Percentiles rank a stretch among this genome's conserved stretches.
Evolutionary conservation across 768 basidiomycete genomes (phyloP).

Genomic region (Exidia glandulosa): DNA sequence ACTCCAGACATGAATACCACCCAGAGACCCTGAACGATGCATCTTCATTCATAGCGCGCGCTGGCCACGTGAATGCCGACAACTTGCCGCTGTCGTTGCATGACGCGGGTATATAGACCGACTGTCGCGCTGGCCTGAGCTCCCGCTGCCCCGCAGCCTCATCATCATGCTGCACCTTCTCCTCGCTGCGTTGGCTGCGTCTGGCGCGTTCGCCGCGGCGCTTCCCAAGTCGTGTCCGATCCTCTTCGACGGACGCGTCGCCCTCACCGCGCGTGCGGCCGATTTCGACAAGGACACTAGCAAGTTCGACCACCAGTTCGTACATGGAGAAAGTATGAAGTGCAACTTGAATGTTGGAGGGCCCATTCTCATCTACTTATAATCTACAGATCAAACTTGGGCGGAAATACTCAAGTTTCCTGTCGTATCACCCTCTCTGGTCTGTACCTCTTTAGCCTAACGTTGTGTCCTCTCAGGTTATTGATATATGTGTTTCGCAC

Average conservation of each 20-base stretch:
- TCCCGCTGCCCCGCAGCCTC: too few relatives aligned
- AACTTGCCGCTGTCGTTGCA: too few relatives aligned
- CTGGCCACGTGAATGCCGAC: too few relatives aligned
- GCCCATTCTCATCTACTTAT: background rate
- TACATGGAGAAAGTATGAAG: constrained; percentile 9
- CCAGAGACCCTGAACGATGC: too few relatives aligned
- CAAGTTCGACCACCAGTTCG: constrained; percentile 9
- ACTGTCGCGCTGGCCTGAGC: too few relatives aligned
- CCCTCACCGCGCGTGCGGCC: constrained; percentile 3
- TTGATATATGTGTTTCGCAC: background rate
- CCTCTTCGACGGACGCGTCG: constrained; percentile 11
- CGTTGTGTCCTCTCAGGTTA: background rate
- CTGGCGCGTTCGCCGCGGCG: too few relatives aligned
- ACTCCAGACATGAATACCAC: too few relatives aligned
- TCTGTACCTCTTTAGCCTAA: too few relatives aligned
- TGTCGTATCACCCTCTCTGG: constrained; percentile 6
- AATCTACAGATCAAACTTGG: constrained; percentile 11
- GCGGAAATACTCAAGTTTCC: constrained; percentile 12
- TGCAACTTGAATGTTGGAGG: background rate
- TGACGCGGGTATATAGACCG: too few relatives aligned
- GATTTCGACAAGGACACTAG: constrained; percentile 15
- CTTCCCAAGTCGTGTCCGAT: constrained; percentile 2
- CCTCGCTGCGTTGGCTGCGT: too few relatives aligned
- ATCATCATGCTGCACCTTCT: too few relatives aligned
- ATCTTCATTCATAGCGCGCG: too few relatives aligned